These are phyloP conservation scores for Tolypocladium paradoxum DNA, from an alignment of 2,329 filamentous ascomycete species.

Conservation along the genomic window DNA sequence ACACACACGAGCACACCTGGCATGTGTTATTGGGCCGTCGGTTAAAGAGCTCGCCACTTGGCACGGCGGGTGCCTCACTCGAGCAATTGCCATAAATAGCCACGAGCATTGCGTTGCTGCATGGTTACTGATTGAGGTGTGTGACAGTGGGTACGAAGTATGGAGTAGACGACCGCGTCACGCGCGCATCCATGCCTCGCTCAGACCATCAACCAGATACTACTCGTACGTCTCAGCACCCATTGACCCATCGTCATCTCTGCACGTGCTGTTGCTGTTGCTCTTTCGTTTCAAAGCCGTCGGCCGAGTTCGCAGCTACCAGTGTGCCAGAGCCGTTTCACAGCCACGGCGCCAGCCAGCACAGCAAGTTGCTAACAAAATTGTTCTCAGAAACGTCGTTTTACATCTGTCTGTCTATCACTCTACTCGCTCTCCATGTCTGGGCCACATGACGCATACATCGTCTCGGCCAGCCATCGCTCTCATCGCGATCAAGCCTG, in stretches of 20 bases:
- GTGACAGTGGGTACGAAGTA: too few species aligned
- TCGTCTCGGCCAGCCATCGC: neutral
- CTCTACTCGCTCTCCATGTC: neutral
- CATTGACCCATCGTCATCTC: neutral
- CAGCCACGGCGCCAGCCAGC: too few species aligned
- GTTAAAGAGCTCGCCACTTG: too few species aligned
- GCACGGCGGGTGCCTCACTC: too few species aligned
- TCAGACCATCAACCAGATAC: neutral
- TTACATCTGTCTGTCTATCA: neutral
- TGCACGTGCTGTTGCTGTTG: neutral
- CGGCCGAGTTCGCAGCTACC: neutral
- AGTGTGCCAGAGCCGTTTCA: neutral
- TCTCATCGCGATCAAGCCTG: constrained; percentile 7
- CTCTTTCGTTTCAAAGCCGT: neutral
- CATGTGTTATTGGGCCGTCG: neutral
- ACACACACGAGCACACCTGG: neutral
- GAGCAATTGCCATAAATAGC: too few species aligned
- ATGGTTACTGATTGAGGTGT: too few species aligned
- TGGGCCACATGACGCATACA: neutral
- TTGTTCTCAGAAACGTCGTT: neutral
- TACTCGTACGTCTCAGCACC: neutral
- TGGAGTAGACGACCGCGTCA: too few species aligned
- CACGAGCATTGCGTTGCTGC: too few species aligned
- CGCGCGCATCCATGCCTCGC: neutral
- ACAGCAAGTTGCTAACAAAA: too few species aligned